These are phyloP conservation scores for Lipomyces sp. DNA, from an alignment of 805 yeast genomes.

Conservation along the genomic window DNA sequence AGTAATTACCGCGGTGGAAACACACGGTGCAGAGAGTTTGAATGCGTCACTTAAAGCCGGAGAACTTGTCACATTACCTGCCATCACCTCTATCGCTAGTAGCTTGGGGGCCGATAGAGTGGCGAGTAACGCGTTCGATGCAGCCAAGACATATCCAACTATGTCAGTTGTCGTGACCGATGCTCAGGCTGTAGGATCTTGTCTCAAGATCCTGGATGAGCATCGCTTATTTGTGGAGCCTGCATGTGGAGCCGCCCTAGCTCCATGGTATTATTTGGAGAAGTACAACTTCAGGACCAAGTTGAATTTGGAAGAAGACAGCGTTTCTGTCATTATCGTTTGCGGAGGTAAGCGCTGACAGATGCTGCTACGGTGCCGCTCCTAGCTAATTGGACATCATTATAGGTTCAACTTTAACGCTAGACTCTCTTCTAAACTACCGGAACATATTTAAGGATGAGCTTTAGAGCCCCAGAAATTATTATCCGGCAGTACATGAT, in stretches of 20 bases:
- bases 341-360: conserved; percentile 27
- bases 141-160: conserved; percentile 51
- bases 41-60: conserved; percentile 55
- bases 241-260: conserved; percentile 73
- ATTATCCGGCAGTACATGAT: background rate
- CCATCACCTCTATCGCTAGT: conserved; percentile 61
- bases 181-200: conserved; percentile 59
- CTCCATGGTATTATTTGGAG: conserved; percentile 46
- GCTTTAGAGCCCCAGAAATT: background rate
- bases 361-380: background rate
- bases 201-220: conserved; percentile 56
- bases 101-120: conserved; percentile 67
- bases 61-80: conserved; percentile 50
- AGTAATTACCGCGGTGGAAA: conserved; percentile 59
- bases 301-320: conserved; percentile 5
- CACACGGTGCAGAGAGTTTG: conserved; percentile 66
- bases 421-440: conserved; percentile 10
- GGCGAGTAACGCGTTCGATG: conserved; percentile 55
- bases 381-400: background rate
- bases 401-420: conserved; percentile 16
- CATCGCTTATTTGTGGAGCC: conserved; percentile 65
- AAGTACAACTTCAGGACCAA: background rate
- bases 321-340: conserved; percentile 25
- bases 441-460: background rate
- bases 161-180: conserved; percentile 56